Conservation (phyloP, 306 rosid genomes). For the Acacia melanoxylon region DNA sequence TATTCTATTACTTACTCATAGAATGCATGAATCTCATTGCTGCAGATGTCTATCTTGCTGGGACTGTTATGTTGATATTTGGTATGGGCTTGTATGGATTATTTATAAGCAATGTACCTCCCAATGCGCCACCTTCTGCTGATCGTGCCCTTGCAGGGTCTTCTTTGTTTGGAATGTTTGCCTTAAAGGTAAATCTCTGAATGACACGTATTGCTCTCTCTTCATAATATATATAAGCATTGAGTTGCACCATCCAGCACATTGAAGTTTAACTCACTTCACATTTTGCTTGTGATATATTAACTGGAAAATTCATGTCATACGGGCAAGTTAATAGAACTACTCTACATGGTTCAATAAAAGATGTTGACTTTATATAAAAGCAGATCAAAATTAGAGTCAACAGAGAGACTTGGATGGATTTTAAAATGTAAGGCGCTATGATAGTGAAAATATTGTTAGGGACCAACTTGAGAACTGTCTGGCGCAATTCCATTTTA, state of each 20-base stretch:
- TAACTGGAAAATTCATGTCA: too few species aligned
- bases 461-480: neutral
- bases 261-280: neutral
- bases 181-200: constrained; percentile 66
- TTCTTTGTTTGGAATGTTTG: constrained; percentile 94
- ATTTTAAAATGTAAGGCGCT: neutral
- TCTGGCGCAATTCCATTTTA: neutral
- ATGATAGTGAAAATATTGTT: neutral
- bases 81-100: constrained; percentile 95
- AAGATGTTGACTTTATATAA: neutral
- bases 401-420: neutral
- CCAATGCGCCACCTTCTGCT: constrained; percentile 45
- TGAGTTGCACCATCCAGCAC: neutral
- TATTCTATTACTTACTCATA: constrained; percentile 1
- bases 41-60: constrained; percentile 99
- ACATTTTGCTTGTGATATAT: neutral
- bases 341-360: too few species aligned
- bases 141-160: constrained; percentile 86
- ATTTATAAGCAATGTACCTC: constrained; percentile 74
- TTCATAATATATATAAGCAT: neutral
- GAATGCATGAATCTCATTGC: constrained; percentile 27
- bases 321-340: neutral
- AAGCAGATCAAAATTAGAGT: neutral
- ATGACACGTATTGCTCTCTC: neutral
- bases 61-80: constrained; percentile 94